Evolutionary conservation across 106 monocot species (phyloP).

Genomic region (Dendrobium officinale): DNA sequence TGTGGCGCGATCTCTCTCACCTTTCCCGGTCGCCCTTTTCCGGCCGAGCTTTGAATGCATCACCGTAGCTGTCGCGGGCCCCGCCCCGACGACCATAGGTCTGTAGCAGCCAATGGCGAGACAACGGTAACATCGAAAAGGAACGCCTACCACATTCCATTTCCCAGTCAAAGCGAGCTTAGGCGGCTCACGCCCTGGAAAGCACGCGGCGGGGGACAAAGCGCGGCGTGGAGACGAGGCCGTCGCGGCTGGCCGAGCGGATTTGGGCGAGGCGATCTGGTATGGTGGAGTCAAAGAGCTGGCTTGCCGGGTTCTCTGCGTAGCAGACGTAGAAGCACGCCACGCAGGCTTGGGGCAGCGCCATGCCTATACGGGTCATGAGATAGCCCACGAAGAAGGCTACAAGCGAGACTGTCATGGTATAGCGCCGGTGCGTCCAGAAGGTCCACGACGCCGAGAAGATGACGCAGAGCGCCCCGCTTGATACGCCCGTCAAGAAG

Average conservation of each 20-base stretch:
- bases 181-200: background rate
- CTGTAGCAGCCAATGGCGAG: too few species aligned
- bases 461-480: slow-evolving; percentile 75
- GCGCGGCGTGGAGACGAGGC: slow-evolving; percentile 51
- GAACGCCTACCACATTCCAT: background rate
- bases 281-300: slow-evolving; percentile 81
- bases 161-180: too few species aligned
- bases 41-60: background rate
- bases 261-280: slow-evolving; percentile 56
- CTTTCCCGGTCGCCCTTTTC: background rate
- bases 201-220: slow-evolving; percentile 30
- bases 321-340: slow-evolving; percentile 96
- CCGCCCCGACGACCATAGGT: too few species aligned
- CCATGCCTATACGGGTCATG: slow-evolving; percentile 97
- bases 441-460: slow-evolving; percentile 77
- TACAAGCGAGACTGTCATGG: slow-evolving; percentile 78
- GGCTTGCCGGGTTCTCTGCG: slow-evolving; percentile 67
- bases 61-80: too few species aligned
- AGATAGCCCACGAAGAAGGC: slow-evolving; percentile 97
- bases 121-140: too few species aligned
- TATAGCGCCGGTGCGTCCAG: slow-evolving; percentile 49
- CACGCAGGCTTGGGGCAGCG: slow-evolving; percentile 88
- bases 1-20: background rate
- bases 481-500: slow-evolving; percentile 77
- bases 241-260: slow-evolving; percentile 26